These are phyloP conservation scores for Mycena galopus DNA, from an alignment of 768 basidiomycete species.

Conservation along the genomic window DNA sequence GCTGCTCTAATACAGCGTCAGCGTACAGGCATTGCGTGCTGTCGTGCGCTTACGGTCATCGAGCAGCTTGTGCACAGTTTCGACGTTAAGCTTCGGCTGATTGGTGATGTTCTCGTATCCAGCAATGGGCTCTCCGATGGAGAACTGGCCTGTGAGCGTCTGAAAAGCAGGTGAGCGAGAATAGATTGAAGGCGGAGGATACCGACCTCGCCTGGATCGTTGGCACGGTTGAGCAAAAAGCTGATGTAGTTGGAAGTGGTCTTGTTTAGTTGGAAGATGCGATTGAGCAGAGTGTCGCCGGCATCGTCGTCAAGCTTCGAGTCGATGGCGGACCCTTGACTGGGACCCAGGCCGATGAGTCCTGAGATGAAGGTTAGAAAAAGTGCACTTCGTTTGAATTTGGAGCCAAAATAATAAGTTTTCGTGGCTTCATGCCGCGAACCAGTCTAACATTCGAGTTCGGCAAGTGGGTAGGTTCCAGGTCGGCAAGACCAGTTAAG, in stretches of 20 bases:
- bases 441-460: background rate
- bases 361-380: constrained; percentile 41
- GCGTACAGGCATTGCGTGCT: constrained; percentile 38
- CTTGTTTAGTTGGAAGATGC: constrained; percentile 72
- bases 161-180: constrained; percentile 18
- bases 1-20: constrained; percentile 56
- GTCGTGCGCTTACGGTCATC: constrained; percentile 46
- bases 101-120: constrained; percentile 62
- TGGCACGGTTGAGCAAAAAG: constrained; percentile 71
- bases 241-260: constrained; percentile 73
- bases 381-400: constrained; percentile 27
- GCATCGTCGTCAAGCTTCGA: constrained; percentile 46
- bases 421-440: background rate
- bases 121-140: constrained; percentile 69
- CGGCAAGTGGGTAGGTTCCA: too few relatives aligned
- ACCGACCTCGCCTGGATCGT: constrained; percentile 45
- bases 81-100: constrained; percentile 66
- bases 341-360: constrained; percentile 73
- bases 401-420: background rate
- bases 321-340: constrained; percentile 64
- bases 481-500: background rate
- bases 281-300: constrained; percentile 71
- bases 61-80: constrained; percentile 32
- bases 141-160: constrained; percentile 73
- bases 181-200: background rate